Evolutionary conservation across 1,284 basidiomycete species (phyloP).

Genomic region (Cutaneotrichosporon arboriforme): DNA sequence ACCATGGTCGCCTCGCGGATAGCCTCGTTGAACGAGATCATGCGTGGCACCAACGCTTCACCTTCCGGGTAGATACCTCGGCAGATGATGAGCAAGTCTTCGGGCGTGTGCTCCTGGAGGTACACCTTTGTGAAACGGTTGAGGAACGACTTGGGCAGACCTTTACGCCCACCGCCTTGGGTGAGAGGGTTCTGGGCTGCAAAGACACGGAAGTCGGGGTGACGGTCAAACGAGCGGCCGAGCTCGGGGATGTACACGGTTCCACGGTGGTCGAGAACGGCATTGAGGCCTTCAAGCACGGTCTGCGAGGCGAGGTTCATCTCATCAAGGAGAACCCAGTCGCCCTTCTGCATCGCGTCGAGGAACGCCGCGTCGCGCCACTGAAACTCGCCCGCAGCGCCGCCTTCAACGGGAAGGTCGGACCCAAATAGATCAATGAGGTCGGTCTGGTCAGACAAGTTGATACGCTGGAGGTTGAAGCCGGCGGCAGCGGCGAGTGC

Average conservation of each 20-base stretch:
- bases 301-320: constrained; percentile 98
- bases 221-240: constrained; percentile 78
- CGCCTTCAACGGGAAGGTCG: constrained; percentile 91
- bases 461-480: constrained; percentile 85
- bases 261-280: constrained; percentile 92
- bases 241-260: constrained; percentile 94
- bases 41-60: constrained; percentile 58
- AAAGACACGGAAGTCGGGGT: constrained; percentile 91
- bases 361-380: constrained; percentile 98
- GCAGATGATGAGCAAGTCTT: constrained; percentile 78
- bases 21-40: constrained; percentile 78
- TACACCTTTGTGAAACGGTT: constrained; percentile 98
- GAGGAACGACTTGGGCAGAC: constrained; percentile 92
- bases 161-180: constrained; percentile 96
- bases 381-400: constrained; percentile 83
- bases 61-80: constrained; percentile 65
- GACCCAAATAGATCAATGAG: constrained; percentile 94
- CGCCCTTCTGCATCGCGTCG: constrained; percentile 81
- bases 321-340: constrained; percentile 97
- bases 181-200: constrained; percentile 96
- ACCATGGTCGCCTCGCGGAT: constrained; percentile 68
- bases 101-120: constrained; percentile 74
- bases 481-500: constrained; percentile 79
- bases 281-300: constrained; percentile 94
- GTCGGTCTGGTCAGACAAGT: constrained; percentile 97